These are phyloP conservation scores for Solanum virginianum DNA, from an alignment of 257 asterid species.

Conservation along the genomic window DNA sequence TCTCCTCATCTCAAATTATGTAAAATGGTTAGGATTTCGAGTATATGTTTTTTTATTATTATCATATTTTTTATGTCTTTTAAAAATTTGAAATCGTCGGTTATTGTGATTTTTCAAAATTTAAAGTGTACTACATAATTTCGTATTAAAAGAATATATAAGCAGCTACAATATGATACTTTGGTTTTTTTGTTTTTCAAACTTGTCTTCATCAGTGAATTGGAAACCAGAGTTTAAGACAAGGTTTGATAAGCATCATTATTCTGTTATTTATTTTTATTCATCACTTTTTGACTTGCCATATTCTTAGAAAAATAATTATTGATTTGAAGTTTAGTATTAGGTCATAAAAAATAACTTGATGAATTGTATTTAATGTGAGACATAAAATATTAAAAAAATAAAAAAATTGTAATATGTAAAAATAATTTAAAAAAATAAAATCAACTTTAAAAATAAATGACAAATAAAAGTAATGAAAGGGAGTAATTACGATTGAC, in stretches of 20 bases:
- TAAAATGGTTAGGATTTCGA: neutral
- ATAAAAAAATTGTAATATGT: too few species aligned
- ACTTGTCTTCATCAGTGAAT: neutral
- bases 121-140: neutral
- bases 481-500: neutral
- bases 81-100: neutral
- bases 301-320: too few species aligned
- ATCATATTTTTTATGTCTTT: neutral
- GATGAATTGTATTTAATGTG: too few species aligned
- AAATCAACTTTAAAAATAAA: too few species aligned
- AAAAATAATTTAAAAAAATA: too few species aligned
- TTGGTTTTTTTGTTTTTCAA: neutral
- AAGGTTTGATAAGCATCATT: neutral
- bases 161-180: neutral
- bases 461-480: too few species aligned
- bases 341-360: too few species aligned
- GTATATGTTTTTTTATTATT: too few species aligned
- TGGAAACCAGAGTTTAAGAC: neutral
- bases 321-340: too few species aligned
- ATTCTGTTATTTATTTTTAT: too few species aligned
- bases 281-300: too few species aligned
- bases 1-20: neutral
- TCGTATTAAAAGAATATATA: neutral
- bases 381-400: too few species aligned
- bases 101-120: neutral